Base-by-base conservation (phyloP, 2,329 filamentous ascomycete genomes). In the Aureobasidium melanogenum region DNA sequence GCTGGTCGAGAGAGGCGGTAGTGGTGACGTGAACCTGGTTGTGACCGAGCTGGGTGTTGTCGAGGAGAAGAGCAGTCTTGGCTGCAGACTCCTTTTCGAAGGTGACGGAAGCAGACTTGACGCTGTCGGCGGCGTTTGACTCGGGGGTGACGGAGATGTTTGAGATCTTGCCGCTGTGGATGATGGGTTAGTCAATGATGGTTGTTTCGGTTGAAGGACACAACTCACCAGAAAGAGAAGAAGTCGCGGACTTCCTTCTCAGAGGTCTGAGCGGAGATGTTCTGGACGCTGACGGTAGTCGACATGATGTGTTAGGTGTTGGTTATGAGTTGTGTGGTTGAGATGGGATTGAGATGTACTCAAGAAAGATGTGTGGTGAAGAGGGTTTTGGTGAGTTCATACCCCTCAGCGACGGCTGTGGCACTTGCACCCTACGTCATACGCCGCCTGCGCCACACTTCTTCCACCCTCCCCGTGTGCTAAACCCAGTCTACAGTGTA, bases 1-100 rank as follows among this genome's bases (percentile, higher is more conserved):
- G 77, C 62, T 88, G 81, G 66, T 86, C 87, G 65, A 88, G 80
- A 55, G 83, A 83, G 66, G 85, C 83, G 46, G 87, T 83, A 52
- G 91, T 84, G 62, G 84, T 81, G 72, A 99, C 95, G 71, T 94
- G 86, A 67, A 92, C 90, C 63, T 88, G 79, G 62, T 82, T 80
- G 52, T 81, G 76, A 65, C 92, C 92, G 55, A 99, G 88, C 77
- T 96, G 89, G 58, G 94, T 99, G 81, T 96, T 95, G 79, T 97
- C 93, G 66, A 99, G 87, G 63, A 99, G 88, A 43, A 97, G 88
- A 28, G 94, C 94, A 24, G 94, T 99, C 82, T 96, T 97, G 63
- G 93, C 92, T 55, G 94, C 94, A 15, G 93, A 95, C 74, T 93
- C 87, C 80, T 97, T 97, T 77, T 97, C 94, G 72, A 99, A 99